phyloP scores from a whole-genome alignment of 495 filamentous ascomycete species.

The Daldinia grandis region DNA sequence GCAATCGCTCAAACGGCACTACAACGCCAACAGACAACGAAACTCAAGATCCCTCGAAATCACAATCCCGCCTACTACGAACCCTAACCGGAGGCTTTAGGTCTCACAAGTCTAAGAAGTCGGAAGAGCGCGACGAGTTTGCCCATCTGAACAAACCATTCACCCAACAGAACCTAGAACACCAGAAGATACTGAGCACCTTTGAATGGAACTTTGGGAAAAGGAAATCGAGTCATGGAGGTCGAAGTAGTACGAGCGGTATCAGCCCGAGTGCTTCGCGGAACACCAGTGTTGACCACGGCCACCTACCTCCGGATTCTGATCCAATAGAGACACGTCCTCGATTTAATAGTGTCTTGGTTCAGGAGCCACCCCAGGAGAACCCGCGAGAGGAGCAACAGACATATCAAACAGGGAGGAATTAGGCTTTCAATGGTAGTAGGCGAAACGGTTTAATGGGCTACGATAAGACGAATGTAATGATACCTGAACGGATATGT shows the following conservation, averaged over 20 bases:
- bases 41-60: conserved; percentile 18
- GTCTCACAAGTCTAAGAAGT: conserved; percentile 30
- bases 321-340: conserved; percentile 16
- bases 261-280: conserved; percentile 43
- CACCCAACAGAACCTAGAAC: conserved; percentile 43
- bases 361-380: conserved; percentile 15
- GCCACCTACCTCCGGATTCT: conserved; percentile 13
- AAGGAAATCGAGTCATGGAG: conserved; percentile 25
- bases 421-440: background rate
- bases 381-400: conserved; percentile 15
- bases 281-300: conserved; percentile 36
- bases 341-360: conserved; percentile 14
- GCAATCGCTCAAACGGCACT: conserved; percentile 20
- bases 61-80: conserved; percentile 25
- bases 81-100: conserved; percentile 29
- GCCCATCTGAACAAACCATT: conserved; percentile 39
- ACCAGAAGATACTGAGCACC: conserved; percentile 42
- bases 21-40: conserved; percentile 33
- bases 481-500: conserved; percentile 15
- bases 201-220: conserved; percentile 43
- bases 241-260: conserved; percentile 37
- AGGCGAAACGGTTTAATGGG: background rate
- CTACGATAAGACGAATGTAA: conserved; percentile 15
- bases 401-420: background rate
- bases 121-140: conserved; percentile 26